These are phyloP conservation scores for Blastobotrys attinorum DNA, from an alignment of 805 yeast species.

Conservation along the genomic window DNA sequence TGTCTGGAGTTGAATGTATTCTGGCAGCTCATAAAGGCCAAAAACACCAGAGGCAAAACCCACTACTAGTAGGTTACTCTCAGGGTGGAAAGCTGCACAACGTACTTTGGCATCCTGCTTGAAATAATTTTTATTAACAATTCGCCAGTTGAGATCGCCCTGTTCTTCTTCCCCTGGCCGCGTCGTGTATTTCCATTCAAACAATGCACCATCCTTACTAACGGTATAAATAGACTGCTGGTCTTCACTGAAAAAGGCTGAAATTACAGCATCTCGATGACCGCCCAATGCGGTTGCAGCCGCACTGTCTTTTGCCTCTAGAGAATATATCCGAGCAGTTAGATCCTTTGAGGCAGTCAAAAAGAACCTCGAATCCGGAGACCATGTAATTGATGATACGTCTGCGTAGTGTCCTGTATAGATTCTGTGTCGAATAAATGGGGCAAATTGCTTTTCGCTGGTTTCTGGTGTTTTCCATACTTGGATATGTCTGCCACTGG, in stretches of 20 bases:
- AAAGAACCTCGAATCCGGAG: slow-evolving; percentile 81
- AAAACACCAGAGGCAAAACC: slow-evolving; percentile 90
- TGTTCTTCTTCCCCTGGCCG: slow-evolving; percentile 31
- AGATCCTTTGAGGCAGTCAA: slow-evolving; percentile 83
- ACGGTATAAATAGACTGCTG: slow-evolving; percentile 89
- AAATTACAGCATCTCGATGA: slow-evolving; percentile 80
- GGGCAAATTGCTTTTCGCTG: slow-evolving; percentile 85
- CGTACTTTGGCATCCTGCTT: slow-evolving; percentile 62
- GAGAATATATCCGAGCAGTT: slow-evolving; percentile 77
- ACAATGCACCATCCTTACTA: slow-evolving; percentile 90
- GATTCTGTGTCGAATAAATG: slow-evolving; percentile 82
- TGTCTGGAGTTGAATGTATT: slow-evolving; percentile 72
- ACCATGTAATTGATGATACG: slow-evolving; percentile 75
- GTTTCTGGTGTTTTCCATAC: slow-evolving; percentile 87
- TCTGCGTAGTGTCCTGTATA: slow-evolving; percentile 92
- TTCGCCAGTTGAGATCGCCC: slow-evolving; percentile 56
- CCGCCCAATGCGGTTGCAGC: slow-evolving; percentile 88
- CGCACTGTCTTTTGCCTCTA: slow-evolving; percentile 56
- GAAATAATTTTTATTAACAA: slow-evolving; percentile 68
- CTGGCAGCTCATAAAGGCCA: slow-evolving; percentile 80
- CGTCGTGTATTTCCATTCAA: slow-evolving; percentile 80
- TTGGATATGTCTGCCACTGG: slow-evolving; percentile 73
- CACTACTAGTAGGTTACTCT: slow-evolving; percentile 64
- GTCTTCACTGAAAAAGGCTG: slow-evolving; percentile 77
- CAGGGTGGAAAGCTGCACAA: slow-evolving; percentile 78